These are phyloP conservation scores for Malbranchea cinnamomea DNA, from an alignment of 2,329 filamentous ascomycete species.

Conservation along the genomic window DNA sequence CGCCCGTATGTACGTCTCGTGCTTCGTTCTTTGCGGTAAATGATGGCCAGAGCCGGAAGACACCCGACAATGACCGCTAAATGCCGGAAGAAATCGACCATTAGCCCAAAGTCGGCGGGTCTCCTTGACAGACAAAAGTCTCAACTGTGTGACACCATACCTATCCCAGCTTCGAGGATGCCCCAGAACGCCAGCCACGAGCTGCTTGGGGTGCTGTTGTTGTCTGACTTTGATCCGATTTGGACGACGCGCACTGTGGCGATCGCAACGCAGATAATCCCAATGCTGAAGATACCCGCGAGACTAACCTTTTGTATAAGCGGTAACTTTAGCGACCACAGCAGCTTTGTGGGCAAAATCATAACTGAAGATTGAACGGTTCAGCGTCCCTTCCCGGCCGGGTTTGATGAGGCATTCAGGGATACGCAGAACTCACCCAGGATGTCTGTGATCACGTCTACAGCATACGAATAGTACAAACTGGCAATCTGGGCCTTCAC, in stretches of 20 bases:
- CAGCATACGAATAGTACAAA: constrained; percentile 22
- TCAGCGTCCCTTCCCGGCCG: background rate
- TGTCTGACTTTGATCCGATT: constrained; percentile 15
- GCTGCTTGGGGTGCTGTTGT: constrained; percentile 16
- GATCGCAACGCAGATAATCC: constrained; percentile 15
- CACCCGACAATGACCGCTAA: constrained; percentile 5
- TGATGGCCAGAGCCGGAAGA: constrained; percentile 3
- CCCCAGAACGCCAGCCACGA: constrained; percentile 26
- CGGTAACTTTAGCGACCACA: constrained; percentile 23
- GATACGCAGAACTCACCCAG: constrained; percentile 15
- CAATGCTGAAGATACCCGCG: constrained; percentile 15
- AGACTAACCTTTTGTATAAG: constrained; percentile 20
- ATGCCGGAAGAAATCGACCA: background rate
- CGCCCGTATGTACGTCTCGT: constrained; percentile 1
- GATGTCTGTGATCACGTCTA: constrained; percentile 23
- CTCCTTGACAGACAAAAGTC: too few relatives aligned
- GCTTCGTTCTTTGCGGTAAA: constrained; percentile 3
- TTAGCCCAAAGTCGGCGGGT: background rate
- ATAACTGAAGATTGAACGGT: constrained; percentile 16
- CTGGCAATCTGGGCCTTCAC: constrained; percentile 18
- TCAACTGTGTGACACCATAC: too few relatives aligned
- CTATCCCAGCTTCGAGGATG: constrained; percentile 21
- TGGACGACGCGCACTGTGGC: constrained; percentile 18
- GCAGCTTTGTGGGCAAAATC: constrained; percentile 21
- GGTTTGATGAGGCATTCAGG: too few relatives aligned